Conservation (phyloP, 768 basidiomycete genomes). For the Phanerochaete sordida region DNA sequence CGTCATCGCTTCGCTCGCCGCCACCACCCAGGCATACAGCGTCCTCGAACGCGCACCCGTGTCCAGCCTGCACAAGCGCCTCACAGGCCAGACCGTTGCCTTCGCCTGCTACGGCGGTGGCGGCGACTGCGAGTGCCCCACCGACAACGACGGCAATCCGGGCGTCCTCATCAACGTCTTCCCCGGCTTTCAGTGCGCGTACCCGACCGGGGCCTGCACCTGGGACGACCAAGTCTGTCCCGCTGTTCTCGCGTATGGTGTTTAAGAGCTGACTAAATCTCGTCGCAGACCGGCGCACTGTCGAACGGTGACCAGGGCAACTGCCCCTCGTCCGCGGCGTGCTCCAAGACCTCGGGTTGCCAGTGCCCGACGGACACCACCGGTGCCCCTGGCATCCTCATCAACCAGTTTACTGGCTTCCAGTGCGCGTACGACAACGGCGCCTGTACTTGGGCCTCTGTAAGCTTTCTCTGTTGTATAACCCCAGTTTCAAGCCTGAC, state of each 20-base stretch:
- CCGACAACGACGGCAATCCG: conserved; percentile 7
- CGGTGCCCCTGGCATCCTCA: conserved; percentile 14
- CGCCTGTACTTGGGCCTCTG: conserved; percentile 17
- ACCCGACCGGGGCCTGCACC: conserved; percentile 15
- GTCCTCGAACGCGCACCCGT: neutral
- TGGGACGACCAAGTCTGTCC: conserved; percentile 15
- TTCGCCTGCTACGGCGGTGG: conserved; percentile 11
- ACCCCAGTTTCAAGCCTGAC: neutral
- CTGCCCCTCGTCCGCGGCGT: conserved; percentile 12
- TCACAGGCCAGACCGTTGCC: conserved; percentile 3
- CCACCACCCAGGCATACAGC: neutral
- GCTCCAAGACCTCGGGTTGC: conserved; percentile 12
- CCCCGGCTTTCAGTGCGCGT: conserved; percentile 15
- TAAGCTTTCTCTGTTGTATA: neutral
- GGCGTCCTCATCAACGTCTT: conserved; percentile 18
- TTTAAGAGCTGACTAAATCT: neutral
- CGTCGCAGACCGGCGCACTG: conserved; percentile 12
- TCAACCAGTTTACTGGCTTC: conserved; percentile 20
- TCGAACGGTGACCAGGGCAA: conserved; percentile 13
- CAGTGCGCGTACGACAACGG: conserved; percentile 18
- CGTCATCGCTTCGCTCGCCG: neutral
- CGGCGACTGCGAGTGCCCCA: conserved; percentile 17
- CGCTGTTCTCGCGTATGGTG: neutral
- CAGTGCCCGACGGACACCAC: conserved; percentile 13
- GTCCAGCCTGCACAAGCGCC: neutral